These are phyloP conservation scores for Vaccinium corymbosum DNA, from an alignment of 148 eudicot genomes.

Conservation along the genomic window DNA sequence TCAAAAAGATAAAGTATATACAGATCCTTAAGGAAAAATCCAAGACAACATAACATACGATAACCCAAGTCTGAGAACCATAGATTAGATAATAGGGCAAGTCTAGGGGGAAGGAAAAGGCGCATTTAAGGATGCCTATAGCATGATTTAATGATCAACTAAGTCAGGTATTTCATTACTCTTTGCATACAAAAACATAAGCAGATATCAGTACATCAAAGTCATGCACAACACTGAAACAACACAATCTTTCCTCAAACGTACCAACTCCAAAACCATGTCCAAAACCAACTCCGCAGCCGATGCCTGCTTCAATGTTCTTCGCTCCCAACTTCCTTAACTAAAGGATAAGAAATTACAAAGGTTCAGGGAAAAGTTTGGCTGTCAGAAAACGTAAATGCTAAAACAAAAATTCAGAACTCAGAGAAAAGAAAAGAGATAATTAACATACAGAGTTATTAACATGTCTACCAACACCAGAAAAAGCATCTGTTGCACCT, in stretches of 20 bases:
- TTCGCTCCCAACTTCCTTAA: conserved; percentile 80
- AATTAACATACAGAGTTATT: conserved; percentile 62
- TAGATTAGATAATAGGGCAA: not conserved
- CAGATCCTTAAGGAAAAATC: not conserved
- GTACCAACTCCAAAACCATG: conserved; percentile 97
- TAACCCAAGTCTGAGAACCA: not conserved
- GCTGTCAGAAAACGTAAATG: not conserved
- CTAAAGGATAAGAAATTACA: conserved; percentile 32
- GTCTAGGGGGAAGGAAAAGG: not conserved
- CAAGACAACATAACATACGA: not conserved
- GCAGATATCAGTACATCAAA: not conserved
- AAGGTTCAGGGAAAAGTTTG: not conserved
- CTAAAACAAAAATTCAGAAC: not conserved
- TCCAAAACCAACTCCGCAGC: conserved; percentile 98
- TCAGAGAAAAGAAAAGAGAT: not conserved
- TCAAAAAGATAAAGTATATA: not conserved
- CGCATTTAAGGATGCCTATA: not conserved
- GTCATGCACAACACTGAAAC: conserved; percentile 8
- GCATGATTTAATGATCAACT: conserved; percentile 2
- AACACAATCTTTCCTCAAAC: conserved; percentile 21
- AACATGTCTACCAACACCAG: conserved; percentile 71
- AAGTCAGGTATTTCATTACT: not conserved
- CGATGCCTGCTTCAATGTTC: conserved; percentile 80
- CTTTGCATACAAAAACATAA: not conserved
- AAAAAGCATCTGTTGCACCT: conserved; percentile 92